These are phyloP conservation scores for Lachancea cidri DNA, from an alignment of 805 yeast species.

Conservation along the genomic window DNA sequence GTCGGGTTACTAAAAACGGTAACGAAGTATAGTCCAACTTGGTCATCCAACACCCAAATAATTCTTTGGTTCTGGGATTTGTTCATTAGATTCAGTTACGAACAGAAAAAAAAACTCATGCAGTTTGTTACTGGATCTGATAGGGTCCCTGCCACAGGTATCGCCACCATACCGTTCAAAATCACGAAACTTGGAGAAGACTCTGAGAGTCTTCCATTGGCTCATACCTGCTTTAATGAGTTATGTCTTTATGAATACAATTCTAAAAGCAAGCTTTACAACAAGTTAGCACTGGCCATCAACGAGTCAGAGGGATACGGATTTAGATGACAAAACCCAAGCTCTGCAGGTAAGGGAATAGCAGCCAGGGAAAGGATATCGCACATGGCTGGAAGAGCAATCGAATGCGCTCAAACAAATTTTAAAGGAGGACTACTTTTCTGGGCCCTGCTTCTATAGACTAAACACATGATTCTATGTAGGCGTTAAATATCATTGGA, in stretches of 20 bases:
- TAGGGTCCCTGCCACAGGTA: conserved; percentile 88
- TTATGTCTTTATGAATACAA: conserved; percentile 67
- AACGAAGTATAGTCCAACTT: conserved; percentile 70
- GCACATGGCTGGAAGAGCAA: background rate
- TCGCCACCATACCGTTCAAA: conserved; percentile 66
- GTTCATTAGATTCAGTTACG: conserved; percentile 41
- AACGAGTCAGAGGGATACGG: conserved; percentile 86
- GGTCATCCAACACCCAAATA: conserved; percentile 33
- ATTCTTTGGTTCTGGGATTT: conserved; percentile 88
- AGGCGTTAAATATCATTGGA: background rate
- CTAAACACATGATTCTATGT: too few relatives aligned
- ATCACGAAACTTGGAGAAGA: conserved; percentile 51
- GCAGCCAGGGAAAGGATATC: background rate
- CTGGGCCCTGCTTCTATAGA: too few relatives aligned
- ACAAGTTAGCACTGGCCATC: conserved; percentile 64
- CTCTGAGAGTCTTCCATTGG: conserved; percentile 54
- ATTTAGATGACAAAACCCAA: conserved; percentile 38
- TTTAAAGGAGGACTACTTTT: too few relatives aligned
- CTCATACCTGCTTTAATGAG: conserved; percentile 96
- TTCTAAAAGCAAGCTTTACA: conserved; percentile 45
- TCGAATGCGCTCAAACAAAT: too few relatives aligned
- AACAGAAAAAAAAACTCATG: conserved; percentile 57
- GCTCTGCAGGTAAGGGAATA: background rate
- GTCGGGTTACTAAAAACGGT: conserved; percentile 60
- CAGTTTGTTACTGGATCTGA: conserved; percentile 87